phyloP scores from a whole-genome alignment of 768 basidiomycete species.

The Podaxis sp. region DNA sequence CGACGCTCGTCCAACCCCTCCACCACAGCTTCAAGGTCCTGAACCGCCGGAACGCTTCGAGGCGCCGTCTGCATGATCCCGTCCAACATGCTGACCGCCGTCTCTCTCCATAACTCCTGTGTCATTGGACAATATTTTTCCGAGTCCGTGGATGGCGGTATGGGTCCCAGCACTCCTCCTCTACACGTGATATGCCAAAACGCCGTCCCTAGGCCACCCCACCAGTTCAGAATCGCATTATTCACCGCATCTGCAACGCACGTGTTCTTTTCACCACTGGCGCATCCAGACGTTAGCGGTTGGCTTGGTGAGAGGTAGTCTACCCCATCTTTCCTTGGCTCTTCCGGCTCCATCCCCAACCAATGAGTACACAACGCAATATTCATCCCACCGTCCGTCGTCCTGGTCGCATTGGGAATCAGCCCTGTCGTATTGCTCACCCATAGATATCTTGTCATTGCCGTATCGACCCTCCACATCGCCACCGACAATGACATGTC shows the following conservation, averaged over 20 bases:
- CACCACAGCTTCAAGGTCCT: constrained; percentile 16
- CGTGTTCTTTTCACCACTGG: constrained; percentile 3
- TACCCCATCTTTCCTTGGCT: neutral
- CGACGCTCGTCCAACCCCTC: constrained; percentile 13
- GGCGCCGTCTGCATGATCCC: constrained; percentile 22
- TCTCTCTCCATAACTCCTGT: constrained; percentile 19
- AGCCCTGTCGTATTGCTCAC: constrained; percentile 17
- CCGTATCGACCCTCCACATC: constrained; percentile 11
- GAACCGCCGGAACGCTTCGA: constrained; percentile 3
- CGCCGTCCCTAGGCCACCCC: constrained; percentile 20
- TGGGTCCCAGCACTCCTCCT: constrained; percentile 21
- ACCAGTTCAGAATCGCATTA: constrained; percentile 23
- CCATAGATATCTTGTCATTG: constrained; percentile 14
- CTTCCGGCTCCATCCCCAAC: constrained; percentile 11
- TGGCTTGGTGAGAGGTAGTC: neutral
- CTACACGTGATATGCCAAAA: constrained; percentile 20
- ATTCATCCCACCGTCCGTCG: constrained; percentile 18
- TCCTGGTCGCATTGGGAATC: constrained; percentile 17
- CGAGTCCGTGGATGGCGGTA: constrained; percentile 8
- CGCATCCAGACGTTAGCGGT: constrained; percentile 17
- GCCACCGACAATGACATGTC: constrained; percentile 12
- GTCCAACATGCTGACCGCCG: constrained; percentile 19
- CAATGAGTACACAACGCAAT: constrained; percentile 18
- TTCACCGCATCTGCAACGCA: constrained; percentile 22
- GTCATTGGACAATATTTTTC: constrained; percentile 17